Base-by-base conservation (phyloP, 495 filamentous ascomycete genomes). In the Tuber umbilicatum region DNA sequence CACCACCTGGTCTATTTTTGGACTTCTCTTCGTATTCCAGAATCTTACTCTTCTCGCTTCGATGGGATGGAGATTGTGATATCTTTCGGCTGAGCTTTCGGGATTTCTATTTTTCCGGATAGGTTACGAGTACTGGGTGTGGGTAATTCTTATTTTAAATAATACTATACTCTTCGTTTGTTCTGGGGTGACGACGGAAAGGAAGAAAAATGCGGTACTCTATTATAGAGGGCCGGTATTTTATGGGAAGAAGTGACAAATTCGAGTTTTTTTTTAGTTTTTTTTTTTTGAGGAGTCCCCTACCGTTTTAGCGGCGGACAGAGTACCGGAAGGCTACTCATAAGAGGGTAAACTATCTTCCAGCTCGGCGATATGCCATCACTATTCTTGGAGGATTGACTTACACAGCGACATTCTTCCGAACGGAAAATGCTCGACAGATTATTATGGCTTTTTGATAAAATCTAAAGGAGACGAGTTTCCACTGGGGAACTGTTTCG, bases 91-190 rank as follows among this genome's bases (percentile, higher is more conserved):
- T 35, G 1, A 19, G 27, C 27, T 16, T 27, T 35, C 55, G 27
- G 55, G 55, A 64, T 64, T 35, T 64, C 50, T 64, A 64, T 64
- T 64, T 64, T 64, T 64, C 55, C 55, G 27, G n/a, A 60, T 31
- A 10, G 23, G 47, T 50, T 12, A 0, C 6, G n/a, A n/a, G n/a
- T n/a, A n/a, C 2, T 23, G 16, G 23, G 47, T 12, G 2, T 1
- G 50, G 23, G 50, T 60, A 60, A 60, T 60, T 60, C n/a, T 27
- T 3, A 5, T 19, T 60, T n/a, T n/a, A n/a, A n/a, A n/a, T n/a
- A n/a, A n/a, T n/a, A n/a, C n/a, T n/a, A 9, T 40, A 9, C 5
- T 40, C 39, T 40, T 40, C 55, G 10, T 35, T 17, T 35, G 39
- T 40, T 35, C 35, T 35, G 0, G 55, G 55, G 2, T 14, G 5